Evolutionary conservation across 495 filamentous ascomycete genomes (phyloP).

Genomic region (Penicillium simplicissimum): DNA sequence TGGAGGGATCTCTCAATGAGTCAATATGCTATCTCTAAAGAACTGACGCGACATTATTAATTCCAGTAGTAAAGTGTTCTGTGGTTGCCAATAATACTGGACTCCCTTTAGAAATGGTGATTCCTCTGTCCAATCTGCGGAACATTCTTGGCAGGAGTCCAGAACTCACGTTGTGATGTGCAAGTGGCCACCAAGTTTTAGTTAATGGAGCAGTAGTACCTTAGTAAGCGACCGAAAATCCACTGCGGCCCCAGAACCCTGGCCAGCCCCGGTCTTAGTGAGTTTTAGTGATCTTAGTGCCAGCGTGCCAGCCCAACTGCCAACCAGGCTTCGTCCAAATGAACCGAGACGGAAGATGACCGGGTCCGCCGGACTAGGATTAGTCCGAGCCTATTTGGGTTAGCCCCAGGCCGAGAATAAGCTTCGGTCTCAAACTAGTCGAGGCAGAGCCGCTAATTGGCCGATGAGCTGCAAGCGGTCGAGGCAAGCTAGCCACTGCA

Average conservation of each 20-base stretch:
- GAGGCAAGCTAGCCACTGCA: constrained; percentile 2
- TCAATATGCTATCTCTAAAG: no score
- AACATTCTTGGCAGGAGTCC: no score
- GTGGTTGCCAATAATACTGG: no score
- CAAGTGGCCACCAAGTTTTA: not conserved
- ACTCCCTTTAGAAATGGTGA: no score
- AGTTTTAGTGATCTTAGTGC: not conserved
- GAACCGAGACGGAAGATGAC: not conserved
- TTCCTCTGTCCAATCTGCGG: no score
- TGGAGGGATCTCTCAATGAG: no score
- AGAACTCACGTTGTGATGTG: not conserved
- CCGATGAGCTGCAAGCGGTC: not conserved
- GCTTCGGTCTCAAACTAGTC: constrained; percentile 2
- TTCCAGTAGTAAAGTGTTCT: no score
- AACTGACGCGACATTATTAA: no score
- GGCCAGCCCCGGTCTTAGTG: not conserved
- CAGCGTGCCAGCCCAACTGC: no score
- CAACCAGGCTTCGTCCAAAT: not conserved
- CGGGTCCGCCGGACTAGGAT: not conserved
- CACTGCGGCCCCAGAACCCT: not conserved
- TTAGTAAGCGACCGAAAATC: not conserved
- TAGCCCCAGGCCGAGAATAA: not conserved
- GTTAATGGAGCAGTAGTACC: no score
- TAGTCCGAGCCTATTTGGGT: not conserved
- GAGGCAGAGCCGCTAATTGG: constrained; percentile 5